These are phyloP conservation scores for Phaffia tasmanica DNA, from an alignment of 768 basidiomycete species.

Conservation along the genomic window DNA sequence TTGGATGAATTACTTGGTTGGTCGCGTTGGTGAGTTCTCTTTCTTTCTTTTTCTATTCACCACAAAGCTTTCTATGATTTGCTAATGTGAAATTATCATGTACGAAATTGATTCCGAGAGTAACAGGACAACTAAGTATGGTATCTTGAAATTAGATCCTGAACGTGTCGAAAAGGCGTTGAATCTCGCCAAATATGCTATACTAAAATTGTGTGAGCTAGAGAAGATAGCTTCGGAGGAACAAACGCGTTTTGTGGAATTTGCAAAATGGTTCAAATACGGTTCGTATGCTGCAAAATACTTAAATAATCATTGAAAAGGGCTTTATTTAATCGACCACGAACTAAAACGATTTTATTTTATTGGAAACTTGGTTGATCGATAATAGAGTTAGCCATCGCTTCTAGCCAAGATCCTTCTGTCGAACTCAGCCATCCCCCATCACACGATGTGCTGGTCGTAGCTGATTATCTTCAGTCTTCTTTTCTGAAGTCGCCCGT, in stretches of 20 bases:
- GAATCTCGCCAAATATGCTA: slow-evolving; percentile 15
- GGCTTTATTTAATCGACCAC: too few species aligned
- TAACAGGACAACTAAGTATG: slow-evolving; percentile 24
- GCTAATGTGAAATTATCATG: background rate
- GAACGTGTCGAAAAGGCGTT: slow-evolving; percentile 12
- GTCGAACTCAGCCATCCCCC: slow-evolving; percentile 9
- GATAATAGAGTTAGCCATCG: slow-evolving; percentile 14
- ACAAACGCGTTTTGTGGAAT: slow-evolving; percentile 29
- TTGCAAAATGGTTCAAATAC: slow-evolving; percentile 30
- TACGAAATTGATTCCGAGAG: too few species aligned
- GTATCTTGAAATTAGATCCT: slow-evolving; percentile 4
- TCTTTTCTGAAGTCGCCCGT: background rate
- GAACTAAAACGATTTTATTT: too few species aligned
- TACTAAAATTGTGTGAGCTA: slow-evolving; percentile 9
- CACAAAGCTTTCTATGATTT: background rate
- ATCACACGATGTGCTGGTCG: slow-evolving; percentile 21
- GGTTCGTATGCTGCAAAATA: slow-evolving; percentile 28
- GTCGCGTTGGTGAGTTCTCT: slow-evolving; percentile 27
- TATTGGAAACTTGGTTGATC: background rate
- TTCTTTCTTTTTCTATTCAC: background rate
- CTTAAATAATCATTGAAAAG: too few species aligned
- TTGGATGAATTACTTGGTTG: slow-evolving; percentile 28
- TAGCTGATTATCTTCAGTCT: slow-evolving; percentile 21
- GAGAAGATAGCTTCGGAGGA: slow-evolving; percentile 30
- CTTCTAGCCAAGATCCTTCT: slow-evolving; percentile 9